phyloP scores from a whole-genome alignment of 352 stramenopile species.

The Globisporangium middletonii region DNA sequence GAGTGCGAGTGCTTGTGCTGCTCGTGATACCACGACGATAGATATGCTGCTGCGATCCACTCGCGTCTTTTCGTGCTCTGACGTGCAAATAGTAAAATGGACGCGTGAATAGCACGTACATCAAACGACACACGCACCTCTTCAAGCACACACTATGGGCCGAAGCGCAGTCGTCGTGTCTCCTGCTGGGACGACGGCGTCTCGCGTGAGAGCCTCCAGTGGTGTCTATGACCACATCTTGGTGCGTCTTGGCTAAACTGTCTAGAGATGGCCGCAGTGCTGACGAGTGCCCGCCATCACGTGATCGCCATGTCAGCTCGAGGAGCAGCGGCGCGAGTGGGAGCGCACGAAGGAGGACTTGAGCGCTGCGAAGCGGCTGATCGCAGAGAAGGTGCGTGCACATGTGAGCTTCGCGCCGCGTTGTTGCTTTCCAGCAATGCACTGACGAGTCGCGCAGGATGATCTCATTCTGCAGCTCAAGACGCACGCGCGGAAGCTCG shows the following conservation, averaged over 20 bases:
- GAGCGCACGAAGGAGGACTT: constrained; percentile 57
- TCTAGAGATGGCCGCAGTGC: background rate
- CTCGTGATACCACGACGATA: background rate
- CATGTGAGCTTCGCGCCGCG: background rate
- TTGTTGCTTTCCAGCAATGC: background rate
- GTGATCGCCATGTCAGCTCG: constrained; percentile 21
- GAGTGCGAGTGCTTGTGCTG: background rate
- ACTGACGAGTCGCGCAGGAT: constrained; percentile 24
- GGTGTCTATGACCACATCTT: constrained; percentile 7
- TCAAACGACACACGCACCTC: background rate
- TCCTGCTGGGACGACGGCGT: background rate
- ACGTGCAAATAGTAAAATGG: background rate
- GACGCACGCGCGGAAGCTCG: constrained; percentile 41
- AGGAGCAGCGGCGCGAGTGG: constrained; percentile 46
- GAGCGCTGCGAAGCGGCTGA: constrained; percentile 27
- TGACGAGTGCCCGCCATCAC: background rate
- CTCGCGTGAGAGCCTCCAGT: background rate
- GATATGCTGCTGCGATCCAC: background rate
- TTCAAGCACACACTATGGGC: constrained; percentile 4
- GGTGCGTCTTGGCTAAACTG: constrained; percentile 2
- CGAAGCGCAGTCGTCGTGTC: background rate
- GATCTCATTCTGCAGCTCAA: constrained; percentile 53
- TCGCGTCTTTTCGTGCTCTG: constrained; percentile 6
- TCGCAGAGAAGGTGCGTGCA: constrained; percentile 33
- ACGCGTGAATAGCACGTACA: background rate